Conservation (phyloP, 441 rosid species). For the Euphorbia schlechtendalii region DNA sequence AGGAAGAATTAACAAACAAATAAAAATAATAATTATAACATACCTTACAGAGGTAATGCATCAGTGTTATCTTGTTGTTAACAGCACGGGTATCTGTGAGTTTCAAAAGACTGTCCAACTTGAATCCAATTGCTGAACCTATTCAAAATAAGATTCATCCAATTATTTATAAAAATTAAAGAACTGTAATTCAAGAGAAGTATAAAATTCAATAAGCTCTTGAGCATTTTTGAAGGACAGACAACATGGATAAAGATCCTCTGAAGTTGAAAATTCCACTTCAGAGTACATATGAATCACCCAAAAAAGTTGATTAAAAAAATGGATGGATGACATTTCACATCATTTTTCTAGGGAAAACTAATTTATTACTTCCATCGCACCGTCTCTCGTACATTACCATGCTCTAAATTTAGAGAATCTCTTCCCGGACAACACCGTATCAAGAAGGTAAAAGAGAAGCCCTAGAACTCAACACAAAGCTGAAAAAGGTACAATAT, state of each 20-base stretch:
- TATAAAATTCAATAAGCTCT: background rate
- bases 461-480: background rate
- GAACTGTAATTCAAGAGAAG: background rate
- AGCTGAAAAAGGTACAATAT: background rate
- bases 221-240: background rate
- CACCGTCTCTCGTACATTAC: too few species aligned
- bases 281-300: too few species aligned
- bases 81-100: slow-evolving; percentile 89
- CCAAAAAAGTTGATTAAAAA: too few species aligned
- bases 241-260: too few species aligned
- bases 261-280: too few species aligned
- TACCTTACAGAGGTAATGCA: slow-evolving; percentile 99
- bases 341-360: too few species aligned
- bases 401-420: too few species aligned
- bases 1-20: background rate
- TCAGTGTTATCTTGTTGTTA: slow-evolving; percentile 90
- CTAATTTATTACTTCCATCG: too few species aligned
- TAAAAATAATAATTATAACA: slow-evolving; percentile 7
- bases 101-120: slow-evolving; percentile 94
- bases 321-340: too few species aligned
- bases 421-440: background rate
- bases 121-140: slow-evolving; percentile 99
- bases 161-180: slow-evolving; percentile 13
- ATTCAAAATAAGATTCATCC: slow-evolving; percentile 21
- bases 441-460: background rate